A percentile compares a stretch with the other conserved stretches of the same genome.
These are phyloP conservation scores for Claviceps quebecensis DNA, from an alignment of 2,329 filamentous ascomycete genomes.

Conservation along the genomic window DNA sequence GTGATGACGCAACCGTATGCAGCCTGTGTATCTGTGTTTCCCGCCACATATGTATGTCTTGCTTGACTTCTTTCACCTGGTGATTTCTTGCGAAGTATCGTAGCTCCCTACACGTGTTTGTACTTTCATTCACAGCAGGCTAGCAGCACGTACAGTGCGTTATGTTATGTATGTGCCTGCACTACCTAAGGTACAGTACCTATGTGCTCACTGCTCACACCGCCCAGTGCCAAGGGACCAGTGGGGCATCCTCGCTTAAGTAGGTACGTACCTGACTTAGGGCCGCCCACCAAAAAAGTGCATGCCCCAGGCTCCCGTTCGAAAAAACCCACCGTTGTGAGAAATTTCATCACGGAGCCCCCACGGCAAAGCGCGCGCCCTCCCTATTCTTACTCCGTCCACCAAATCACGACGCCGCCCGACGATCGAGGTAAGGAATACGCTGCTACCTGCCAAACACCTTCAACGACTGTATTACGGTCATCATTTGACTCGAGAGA, in stretches of 20 bases:
- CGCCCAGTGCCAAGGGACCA: too few species aligned
- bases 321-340: slow-evolving; percentile 18
- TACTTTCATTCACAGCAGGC: too few species aligned
- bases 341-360: slow-evolving; percentile 22
- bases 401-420: slow-evolving; percentile 26
- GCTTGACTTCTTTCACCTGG: too few species aligned
- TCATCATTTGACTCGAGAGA: too few species aligned
- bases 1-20: too few species aligned
- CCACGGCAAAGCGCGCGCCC: background rate
- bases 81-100: too few species aligned
- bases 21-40: too few species aligned
- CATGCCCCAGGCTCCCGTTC: background rate
- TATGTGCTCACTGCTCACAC: too few species aligned
- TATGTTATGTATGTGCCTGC: background rate
- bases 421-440: slow-evolving; percentile 25
- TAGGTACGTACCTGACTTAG: slow-evolving; percentile 19
- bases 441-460: background rate
- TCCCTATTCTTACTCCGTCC: slow-evolving; percentile 13
- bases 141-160: background rate
- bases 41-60: too few species aligned
- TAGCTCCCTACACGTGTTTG: too few species aligned
- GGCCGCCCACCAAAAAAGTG: slow-evolving; percentile 26
- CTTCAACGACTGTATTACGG: background rate
- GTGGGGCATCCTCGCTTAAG: slow-evolving; percentile 14
- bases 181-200: too few species aligned